Evolutionary conservation across 345 rosid genomes (phyloP).

Genomic region (Aquilaria yunnanensis): DNA sequence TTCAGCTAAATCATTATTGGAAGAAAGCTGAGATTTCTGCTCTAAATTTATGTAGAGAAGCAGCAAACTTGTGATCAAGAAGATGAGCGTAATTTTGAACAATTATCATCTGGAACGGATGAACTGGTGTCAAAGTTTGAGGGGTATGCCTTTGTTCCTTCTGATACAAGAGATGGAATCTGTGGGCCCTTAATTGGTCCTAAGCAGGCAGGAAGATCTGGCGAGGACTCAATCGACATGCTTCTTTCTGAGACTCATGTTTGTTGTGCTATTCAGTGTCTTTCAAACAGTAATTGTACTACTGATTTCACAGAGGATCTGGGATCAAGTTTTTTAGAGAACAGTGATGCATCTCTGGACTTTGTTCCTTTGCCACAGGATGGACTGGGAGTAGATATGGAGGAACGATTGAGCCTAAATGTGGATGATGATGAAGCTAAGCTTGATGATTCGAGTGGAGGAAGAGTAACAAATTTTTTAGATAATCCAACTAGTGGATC

Average conservation of each 20-base stretch:
- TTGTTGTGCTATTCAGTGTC: constrained; percentile 3
- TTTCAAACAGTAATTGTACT: neutral
- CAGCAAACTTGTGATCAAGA: constrained; percentile 10
- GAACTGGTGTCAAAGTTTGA: constrained; percentile 1
- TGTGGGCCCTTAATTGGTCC: constrained; percentile 1
- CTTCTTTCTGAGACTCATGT: constrained; percentile 1
- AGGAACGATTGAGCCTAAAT: constrained; percentile 10
- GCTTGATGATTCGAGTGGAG: constrained; percentile 1
- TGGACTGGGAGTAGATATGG: constrained; percentile 7
- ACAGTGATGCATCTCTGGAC: constrained; percentile 4
- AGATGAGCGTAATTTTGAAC: constrained; percentile 1
- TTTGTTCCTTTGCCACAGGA: constrained; percentile 2
- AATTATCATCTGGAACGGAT: constrained; percentile 11
- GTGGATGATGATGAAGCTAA: neutral
- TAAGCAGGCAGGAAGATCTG: constrained; percentile 7
- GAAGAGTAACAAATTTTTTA: neutral
- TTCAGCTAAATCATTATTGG: constrained; percentile 2
- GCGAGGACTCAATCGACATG: neutral
- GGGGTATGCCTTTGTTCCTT: constrained; percentile 2
- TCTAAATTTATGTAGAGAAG: constrained; percentile 8
- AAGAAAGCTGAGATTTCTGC: constrained; percentile 6
- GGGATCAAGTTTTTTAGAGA: constrained; percentile 1
- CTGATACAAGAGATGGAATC: neutral
- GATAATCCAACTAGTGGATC: constrained; percentile 6
- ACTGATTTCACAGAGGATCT: neutral